Evolutionary conservation across 2,329 filamentous ascomycete genomes (phyloP), one percentile per base, ranked within the genome.

Genomic region (Fusarium cicatricum): DNA sequence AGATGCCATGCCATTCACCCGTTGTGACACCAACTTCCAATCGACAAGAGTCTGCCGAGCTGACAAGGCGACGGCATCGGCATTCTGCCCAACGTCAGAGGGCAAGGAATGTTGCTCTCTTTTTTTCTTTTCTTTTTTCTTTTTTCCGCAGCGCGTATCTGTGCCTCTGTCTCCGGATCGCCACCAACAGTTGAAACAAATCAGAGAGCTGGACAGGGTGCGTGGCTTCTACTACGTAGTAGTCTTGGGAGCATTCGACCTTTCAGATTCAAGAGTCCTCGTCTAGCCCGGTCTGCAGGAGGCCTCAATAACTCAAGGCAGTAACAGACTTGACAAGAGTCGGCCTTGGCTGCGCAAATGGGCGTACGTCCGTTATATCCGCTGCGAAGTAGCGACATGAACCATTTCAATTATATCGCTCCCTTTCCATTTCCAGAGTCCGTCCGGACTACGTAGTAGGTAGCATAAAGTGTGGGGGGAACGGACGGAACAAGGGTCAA

Each of bases 391-490:
- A 26, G 23, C 15, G 9, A 17, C 33, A 14, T 17, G 9, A 15
- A 17, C 9, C 12, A 16, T 17, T 11, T 42, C 15, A 31, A n/a
- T 21, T 29, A 14, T 7, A 21, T 50, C 51, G 23, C 23, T 26
- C 23, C 23, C 4, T 23, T 36, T 42, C 26, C 60, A n/a, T 52
- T 49, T 33, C 42, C 38, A 31, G 28, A 52, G 28, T 23, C 28
- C 33, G 40, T 50, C 28, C 29, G 46, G 26, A 45, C 52, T 60
- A 49, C 53, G 23, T 26, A 26, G 6, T 26, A 26, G 5, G 23
- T 26, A 10, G 23, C 9, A 26, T 26, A 47, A 33, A 21, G 41
- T 46, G 47, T 64, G 46, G 55, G 58, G 45, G 38, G 21, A 23
- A 17, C 28, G 23, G 36, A 23, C n/a, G 34, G 45, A 31, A 26